Conservation (phyloP, 108 stramenopile species). For the Heterococcus sp. region DNA sequence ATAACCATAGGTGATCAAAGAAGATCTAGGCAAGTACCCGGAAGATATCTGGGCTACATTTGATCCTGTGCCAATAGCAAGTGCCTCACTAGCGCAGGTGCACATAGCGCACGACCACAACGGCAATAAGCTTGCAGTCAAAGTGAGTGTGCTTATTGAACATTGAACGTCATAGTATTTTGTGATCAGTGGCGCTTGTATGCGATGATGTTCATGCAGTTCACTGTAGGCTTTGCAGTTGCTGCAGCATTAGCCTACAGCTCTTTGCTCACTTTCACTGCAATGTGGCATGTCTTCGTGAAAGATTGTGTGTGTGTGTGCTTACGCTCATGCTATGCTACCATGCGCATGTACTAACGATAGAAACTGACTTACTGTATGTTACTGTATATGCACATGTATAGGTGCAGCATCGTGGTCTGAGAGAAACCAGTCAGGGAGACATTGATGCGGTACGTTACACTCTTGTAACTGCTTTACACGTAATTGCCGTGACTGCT, state of each 20-base stretch:
- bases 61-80: constrained; percentile 76
- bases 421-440: constrained; percentile 74
- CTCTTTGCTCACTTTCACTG: not conserved
- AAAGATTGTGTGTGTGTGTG: too few relatives aligned
- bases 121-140: constrained; percentile 48
- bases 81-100: constrained; percentile 81
- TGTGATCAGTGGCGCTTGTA: not conserved
- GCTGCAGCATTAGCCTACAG: not conserved
- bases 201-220: not conserved
- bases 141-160: constrained; percentile 8
- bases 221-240: not conserved
- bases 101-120: constrained; percentile 40
- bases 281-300: too few relatives aligned
- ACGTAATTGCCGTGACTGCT: too few relatives aligned
- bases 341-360: too few relatives aligned
- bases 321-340: too few relatives aligned
- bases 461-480: too few relatives aligned
- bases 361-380: too few relatives aligned
- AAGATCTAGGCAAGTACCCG: constrained; percentile 70
- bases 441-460: constrained; percentile 75
- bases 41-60: constrained; percentile 77
- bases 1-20: constrained; percentile 53
- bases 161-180: not conserved
- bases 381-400: not conserved
- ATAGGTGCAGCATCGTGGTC: constrained; percentile 77